phyloP scores from a whole-genome alignment of 306 rosid species.

The Citrullus amarus region DNA sequence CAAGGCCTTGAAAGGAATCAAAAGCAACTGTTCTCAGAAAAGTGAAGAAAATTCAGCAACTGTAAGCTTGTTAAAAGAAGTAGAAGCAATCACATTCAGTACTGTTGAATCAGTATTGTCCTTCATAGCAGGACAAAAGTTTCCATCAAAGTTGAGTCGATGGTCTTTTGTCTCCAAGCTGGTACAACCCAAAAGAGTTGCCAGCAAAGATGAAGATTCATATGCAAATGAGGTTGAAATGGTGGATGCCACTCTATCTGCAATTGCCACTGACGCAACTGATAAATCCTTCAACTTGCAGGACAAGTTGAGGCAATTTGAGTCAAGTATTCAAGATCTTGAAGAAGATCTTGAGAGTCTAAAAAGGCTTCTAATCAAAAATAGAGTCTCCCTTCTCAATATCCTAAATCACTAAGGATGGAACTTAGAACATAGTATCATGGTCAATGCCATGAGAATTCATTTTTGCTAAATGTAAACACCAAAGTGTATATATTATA shows the following conservation, averaged over 20 bases:
- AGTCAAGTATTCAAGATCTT: slow-evolving; percentile 12
- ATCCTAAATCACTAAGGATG: slow-evolving; percentile 16
- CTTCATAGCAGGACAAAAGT: slow-evolving; percentile 10
- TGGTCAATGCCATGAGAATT: background rate
- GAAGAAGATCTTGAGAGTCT: slow-evolving; percentile 4
- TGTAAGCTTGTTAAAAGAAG: slow-evolving; percentile 6
- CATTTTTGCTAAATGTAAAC: slow-evolving; percentile 1
- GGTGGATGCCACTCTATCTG: slow-evolving; percentile 5
- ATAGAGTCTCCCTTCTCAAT: slow-evolving; percentile 25
- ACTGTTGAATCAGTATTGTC: slow-evolving; percentile 13
- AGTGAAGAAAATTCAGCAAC: background rate
- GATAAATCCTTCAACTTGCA: background rate
- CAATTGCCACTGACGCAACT: slow-evolving; percentile 2
- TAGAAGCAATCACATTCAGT: slow-evolving; percentile 6
- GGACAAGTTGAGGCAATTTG: background rate
- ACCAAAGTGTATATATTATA: background rate
- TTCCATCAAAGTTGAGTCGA: background rate
- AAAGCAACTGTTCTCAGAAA: background rate
- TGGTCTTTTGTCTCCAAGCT: slow-evolving; percentile 18
- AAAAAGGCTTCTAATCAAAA: slow-evolving; percentile 19
- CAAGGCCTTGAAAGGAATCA: slow-evolving; percentile 13
- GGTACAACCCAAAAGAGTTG: slow-evolving; percentile 16
- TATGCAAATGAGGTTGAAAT: slow-evolving; percentile 13
- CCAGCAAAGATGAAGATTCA: background rate
- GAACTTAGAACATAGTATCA: background rate